phyloP scores from a whole-genome alignment of 495 filamentous ascomycete species.

The Melanomma pulvis-pyrius region DNA sequence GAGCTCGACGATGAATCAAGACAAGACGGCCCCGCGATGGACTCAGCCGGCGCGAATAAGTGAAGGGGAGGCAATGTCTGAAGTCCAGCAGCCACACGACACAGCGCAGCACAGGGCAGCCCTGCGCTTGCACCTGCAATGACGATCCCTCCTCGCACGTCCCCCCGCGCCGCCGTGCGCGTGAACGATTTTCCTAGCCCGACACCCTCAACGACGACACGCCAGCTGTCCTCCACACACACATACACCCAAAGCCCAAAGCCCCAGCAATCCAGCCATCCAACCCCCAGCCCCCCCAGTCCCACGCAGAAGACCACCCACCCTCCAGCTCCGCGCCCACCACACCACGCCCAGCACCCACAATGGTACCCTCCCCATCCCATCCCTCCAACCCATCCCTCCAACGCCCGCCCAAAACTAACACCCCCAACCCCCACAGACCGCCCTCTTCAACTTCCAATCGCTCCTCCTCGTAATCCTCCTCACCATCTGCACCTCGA shows the following conservation, averaged over 20 bases:
- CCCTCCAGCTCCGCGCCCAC: not conserved
- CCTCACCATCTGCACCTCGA: constrained; percentile 91
- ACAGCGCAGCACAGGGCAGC: not conserved
- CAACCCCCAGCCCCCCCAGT: too few relatives aligned
- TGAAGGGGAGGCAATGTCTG: too few relatives aligned
- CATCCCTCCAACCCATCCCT: not conserved
- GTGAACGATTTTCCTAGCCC: constrained; percentile 21
- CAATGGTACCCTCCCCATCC: constrained; percentile 16
- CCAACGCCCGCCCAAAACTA: constrained; percentile 19
- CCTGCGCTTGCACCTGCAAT: not conserved
- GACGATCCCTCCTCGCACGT: not conserved
- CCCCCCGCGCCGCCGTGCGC: not conserved
- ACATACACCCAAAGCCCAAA: too few relatives aligned
- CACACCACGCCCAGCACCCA: constrained; percentile 1
- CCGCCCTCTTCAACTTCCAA: constrained; percentile 95
- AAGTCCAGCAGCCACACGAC: too few relatives aligned
- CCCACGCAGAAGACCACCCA: too few relatives aligned
- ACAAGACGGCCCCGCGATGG: too few relatives aligned
- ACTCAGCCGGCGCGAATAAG: too few relatives aligned
- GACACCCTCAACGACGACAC: not conserved
- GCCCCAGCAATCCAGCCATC: not conserved
- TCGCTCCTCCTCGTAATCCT: constrained; percentile 87
- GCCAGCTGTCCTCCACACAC: not conserved
- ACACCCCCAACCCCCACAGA: too few relatives aligned
- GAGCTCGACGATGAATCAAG: too few relatives aligned